Evolutionary conservation across 768 basidiomycete species (phyloP).

Genomic region (Russula ochroleuca): DNA sequence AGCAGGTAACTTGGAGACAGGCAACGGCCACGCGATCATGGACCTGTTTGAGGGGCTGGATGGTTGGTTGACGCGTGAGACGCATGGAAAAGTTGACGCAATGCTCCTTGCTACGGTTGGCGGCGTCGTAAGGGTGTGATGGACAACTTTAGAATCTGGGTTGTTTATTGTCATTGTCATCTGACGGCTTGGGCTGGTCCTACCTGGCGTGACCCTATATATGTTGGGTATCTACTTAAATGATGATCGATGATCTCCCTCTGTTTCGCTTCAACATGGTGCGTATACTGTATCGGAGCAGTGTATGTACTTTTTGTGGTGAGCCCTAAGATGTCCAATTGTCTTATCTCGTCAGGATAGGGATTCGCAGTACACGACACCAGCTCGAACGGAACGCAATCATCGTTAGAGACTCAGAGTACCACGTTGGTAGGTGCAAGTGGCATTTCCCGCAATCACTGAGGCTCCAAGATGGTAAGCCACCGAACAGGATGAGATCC

Average conservation of each 20-base stretch:
- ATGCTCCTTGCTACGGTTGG: slow-evolving; percentile 67
- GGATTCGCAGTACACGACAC: too few species aligned
- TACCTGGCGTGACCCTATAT: not conserved
- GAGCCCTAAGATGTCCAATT: too few species aligned
- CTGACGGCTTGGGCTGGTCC: not conserved
- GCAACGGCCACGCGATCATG: slow-evolving; percentile 49
- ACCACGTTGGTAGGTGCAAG: too few species aligned
- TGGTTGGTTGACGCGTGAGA: slow-evolving; percentile 63
- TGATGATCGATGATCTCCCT: not conserved
- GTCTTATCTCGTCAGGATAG: too few species aligned
- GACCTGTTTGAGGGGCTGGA: slow-evolving; percentile 71
- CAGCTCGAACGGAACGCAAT: too few species aligned
- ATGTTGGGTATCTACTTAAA: not conserved
- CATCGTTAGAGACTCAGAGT: too few species aligned
- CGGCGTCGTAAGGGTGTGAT: slow-evolving; percentile 47
- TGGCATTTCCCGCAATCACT: too few species aligned
- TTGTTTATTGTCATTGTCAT: not conserved
- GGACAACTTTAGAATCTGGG: not conserved
- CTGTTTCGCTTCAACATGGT: not conserved
- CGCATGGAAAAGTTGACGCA: slow-evolving; percentile 61
- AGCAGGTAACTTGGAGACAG: not conserved
- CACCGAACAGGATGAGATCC: too few species aligned
- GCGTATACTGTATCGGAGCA: too few species aligned
- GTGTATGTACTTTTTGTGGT: too few species aligned
- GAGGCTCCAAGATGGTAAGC: too few species aligned